A percentile compares a stretch with the other conserved stretches of the same genome.
Conservation (phyloP, 257 asterid species). For the Apocynum venetum region DNA sequence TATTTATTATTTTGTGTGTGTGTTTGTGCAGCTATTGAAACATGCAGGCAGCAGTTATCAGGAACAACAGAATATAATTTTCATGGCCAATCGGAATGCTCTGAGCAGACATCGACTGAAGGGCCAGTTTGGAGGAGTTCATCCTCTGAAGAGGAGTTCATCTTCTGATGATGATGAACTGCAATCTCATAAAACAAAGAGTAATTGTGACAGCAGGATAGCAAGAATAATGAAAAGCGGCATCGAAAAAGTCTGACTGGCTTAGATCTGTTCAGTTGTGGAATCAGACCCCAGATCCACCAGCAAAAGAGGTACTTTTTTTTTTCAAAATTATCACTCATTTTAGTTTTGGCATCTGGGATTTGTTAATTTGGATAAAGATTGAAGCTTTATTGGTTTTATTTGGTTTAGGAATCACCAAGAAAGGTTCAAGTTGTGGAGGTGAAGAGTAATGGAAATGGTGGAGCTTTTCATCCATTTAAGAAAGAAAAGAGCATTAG, state of each 20-base stretch:
- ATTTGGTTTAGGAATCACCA: conserved; percentile 31
- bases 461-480: conserved; percentile 72
- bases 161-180: conserved; percentile 36
- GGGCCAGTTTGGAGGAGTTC: conserved; percentile 59
- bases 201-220: neutral
- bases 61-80: conserved; percentile 40
- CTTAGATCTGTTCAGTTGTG: conserved; percentile 45
- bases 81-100: conserved; percentile 52
- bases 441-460: conserved; percentile 40
- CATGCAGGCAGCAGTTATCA: conserved; percentile 64
- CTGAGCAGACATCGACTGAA: conserved; percentile 64
- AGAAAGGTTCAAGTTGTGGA: conserved; percentile 36
- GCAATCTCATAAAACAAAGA: conserved; percentile 23
- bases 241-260: conserved; percentile 41
- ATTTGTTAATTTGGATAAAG: conserved; percentile 16
- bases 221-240: conserved; percentile 13
- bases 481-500: conserved; percentile 40
- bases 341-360: conserved; percentile 14
- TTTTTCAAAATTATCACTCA: neutral
- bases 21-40: conserved; percentile 63
- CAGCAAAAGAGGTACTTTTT: conserved; percentile 30
- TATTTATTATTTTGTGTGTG: neutral
- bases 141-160: conserved; percentile 31
- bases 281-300: conserved; percentile 47
- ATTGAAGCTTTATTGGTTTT: conserved; percentile 7